These are phyloP conservation scores for Metarhizium rileyi DNA, from an alignment of 2,329 filamentous ascomycete genomes.

Conservation along the genomic window DNA sequence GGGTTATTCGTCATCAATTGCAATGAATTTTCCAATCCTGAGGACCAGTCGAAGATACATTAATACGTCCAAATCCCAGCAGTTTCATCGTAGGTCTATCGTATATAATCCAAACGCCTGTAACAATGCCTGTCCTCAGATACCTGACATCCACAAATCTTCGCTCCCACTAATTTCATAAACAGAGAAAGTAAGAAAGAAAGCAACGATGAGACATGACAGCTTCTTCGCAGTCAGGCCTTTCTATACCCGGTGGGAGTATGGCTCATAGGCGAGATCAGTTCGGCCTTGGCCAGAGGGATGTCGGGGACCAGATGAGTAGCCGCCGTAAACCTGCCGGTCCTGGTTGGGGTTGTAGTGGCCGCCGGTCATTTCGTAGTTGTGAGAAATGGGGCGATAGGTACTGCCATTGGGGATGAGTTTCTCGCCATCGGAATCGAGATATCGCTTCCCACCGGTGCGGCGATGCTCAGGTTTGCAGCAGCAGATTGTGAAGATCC, in stretches of 20 bases:
- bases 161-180: not conserved
- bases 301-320: constrained; percentile 23
- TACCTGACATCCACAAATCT: not conserved
- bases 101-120: not conserved
- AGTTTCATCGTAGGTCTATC: not conserved
- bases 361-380: constrained; percentile 25
- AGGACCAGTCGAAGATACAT: not conserved
- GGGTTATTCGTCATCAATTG: no score
- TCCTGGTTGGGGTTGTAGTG: constrained; percentile 27
- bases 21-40: no score
- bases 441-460: constrained; percentile 21
- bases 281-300: constrained; percentile 32
- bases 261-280: constrained; percentile 55
- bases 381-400: constrained; percentile 25
- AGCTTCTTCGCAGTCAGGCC: not conserved
- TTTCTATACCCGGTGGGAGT: constrained; percentile 44
- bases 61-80: not conserved
- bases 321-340: constrained; percentile 1
- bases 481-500: constrained; percentile 87
- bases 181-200: not conserved
- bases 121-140: not conserved
- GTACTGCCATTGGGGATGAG: constrained; percentile 29
- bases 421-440: constrained; percentile 39
- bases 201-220: no score
- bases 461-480: constrained; percentile 47